Conservation (phyloP, 768 basidiomycete species). For the Phanerochaete carnosa region DNA sequence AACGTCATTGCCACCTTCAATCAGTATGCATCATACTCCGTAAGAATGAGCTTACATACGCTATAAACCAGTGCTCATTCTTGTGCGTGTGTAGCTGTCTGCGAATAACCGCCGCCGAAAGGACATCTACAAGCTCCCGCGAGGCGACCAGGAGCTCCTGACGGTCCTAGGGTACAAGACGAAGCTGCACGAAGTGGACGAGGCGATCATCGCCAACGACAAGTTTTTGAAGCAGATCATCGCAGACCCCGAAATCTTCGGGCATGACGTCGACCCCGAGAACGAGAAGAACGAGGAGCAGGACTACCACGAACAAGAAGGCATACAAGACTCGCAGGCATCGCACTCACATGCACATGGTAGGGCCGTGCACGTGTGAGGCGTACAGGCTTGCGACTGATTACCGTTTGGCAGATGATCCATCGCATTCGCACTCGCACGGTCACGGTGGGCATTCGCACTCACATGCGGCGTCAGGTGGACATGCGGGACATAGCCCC, state of each 20-base stretch:
- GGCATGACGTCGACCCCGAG: constrained; percentile 37
- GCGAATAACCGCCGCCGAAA: constrained; percentile 70
- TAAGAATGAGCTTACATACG: constrained; percentile 28
- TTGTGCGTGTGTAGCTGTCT: constrained; percentile 37
- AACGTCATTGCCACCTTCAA: constrained; percentile 74
- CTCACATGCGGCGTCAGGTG: constrained; percentile 21
- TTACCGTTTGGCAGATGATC: constrained; percentile 18
- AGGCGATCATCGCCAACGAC: constrained; percentile 77
- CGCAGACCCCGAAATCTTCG: constrained; percentile 80
- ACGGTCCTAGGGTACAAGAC: constrained; percentile 68
- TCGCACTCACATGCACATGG: background rate
- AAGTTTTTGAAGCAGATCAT: constrained; percentile 74
- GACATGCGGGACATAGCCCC: constrained; percentile 11
- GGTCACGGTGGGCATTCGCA: constrained; percentile 16
- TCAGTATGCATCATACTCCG: constrained; percentile 74
- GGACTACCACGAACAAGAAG: background rate
- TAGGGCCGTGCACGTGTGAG: background rate
- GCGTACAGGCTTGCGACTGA: background rate
- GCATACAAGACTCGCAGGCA: background rate
- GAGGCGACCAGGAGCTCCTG: constrained; percentile 66
- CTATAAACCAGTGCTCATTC: no score
- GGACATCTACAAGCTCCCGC: constrained; percentile 69
- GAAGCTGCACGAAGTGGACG: constrained; percentile 78
- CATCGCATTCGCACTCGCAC: constrained; percentile 33
- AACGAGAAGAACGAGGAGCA: background rate